Base-by-base conservation (phyloP, 1,139 yeast species). In the Sugiyamaella xylanicola region DNA sequence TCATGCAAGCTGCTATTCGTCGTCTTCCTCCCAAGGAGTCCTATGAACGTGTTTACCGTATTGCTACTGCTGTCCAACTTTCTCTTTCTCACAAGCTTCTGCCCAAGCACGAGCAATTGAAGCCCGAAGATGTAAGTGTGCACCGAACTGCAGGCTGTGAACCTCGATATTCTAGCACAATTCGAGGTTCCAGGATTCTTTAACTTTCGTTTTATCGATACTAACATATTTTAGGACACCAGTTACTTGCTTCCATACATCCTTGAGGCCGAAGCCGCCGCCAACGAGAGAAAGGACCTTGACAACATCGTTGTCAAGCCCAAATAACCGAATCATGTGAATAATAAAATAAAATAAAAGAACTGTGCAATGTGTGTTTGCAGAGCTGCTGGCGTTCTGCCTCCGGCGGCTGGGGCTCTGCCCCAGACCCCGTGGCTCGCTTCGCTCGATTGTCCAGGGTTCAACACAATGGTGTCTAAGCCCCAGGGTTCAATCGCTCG, bases 231-330 rank as follows among this genome's bases (percentile, higher is more conserved):
- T 9, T 53, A 64, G 68, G 99, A 93, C 77, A 79, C 78, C 59
- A 86, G 90, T 66, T 91, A 89, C 76, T 81, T 93, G 71, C 76
- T 88, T 61, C 98, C 97, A 66, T 88, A 87, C 79, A 79, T 92
- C 62, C 82, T 92, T 71, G 97, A 92, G 78, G 95, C 95, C 61
- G 98, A 92, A 78, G 91, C 90, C 70, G 97, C 90, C 75, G 87
- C 86, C 53, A 80, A 82, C 65, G 99, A 92, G 79, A 89, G 87
- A 77, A 84, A 81, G 61, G 95, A 87, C 71, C 83, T 93, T 70
- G 96, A 92, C 80, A 87, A 88, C 80, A 80, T 90, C 61, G 76
- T 76, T 64, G 77, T 57, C 29, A 55, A 55, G 55, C 54, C 57
- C 22, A 44, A 44, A 44, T 44, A 44, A 44, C 3, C 13, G 21